Evolutionary conservation across 116 monocot genomes (phyloP).

Genomic region (Zostera marina): DNA sequence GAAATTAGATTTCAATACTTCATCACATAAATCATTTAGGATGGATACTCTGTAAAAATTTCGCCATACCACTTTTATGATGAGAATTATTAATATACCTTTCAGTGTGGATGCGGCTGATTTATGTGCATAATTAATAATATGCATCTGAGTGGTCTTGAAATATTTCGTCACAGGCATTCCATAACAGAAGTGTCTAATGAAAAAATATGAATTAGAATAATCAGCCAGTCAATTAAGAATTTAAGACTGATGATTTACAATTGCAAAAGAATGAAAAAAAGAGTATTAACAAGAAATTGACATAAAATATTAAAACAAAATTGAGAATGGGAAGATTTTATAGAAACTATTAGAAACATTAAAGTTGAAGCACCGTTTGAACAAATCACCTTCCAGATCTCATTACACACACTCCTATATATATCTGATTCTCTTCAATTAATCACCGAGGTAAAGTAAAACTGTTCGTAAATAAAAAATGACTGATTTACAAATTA

Average conservation of each 20-base stretch:
- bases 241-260: neutral
- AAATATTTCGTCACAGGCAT: slow-evolving; percentile 18
- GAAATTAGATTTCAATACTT: neutral
- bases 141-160: slow-evolving; percentile 13
- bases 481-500: too few relatives aligned
- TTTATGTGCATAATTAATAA: slow-evolving; percentile 17
- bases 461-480: too few relatives aligned
- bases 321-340: neutral
- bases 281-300: neutral
- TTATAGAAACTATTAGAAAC: neutral
- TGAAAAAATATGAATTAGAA: neutral
- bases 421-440: too few relatives aligned
- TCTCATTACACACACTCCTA: neutral
- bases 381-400: neutral
- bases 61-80: neutral
- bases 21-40: neutral
- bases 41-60: neutral
- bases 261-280: neutral
- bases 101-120: slow-evolving; percentile 18
- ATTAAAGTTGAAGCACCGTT: neutral
- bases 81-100: slow-evolving; percentile 18
- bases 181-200: slow-evolving; percentile 30
- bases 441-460: too few relatives aligned
- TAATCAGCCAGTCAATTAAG: neutral
- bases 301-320: neutral